Evolutionary conservation across 2,329 filamentous ascomycete genomes (phyloP), one percentile per base, ranked within the genome.

Genomic region (Diaporthe longicolla): DNA sequence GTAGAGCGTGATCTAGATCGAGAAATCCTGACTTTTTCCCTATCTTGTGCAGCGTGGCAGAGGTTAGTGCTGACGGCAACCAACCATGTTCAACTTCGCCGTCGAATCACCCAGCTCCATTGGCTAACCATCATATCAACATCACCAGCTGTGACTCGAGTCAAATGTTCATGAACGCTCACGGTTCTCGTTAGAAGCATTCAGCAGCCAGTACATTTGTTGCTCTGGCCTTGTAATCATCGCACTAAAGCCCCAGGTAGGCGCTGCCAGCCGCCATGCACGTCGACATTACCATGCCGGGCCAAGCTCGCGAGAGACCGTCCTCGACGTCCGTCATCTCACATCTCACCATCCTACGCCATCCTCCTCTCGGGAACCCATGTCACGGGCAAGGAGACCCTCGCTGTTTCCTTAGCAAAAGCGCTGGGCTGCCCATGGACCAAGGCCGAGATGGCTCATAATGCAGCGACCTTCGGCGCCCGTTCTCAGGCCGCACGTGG

Each of bases 351-450:
- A 17, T 24, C 50, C 26, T 73, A 71, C 40, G 73, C 61, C 55
- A 71, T 75, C 50, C 72, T 72, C 48, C 70, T 66, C 3, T 52
- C 43, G 48, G 58, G 71, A 26, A 73, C 66, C 10, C 66, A 58
- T 50, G 66, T 70, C 50, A 70, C 66, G 0, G 66, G 66, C 29
- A 70, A 70, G 54, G 66, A 70, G 32, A 58, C 66, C 5, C 50
- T 70, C 3, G 66, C 66, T 10, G 13, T 40, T n/a, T 58, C 50
- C 54, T 19, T 70, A 21, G 35, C 66, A 13, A 58, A 48, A 29
- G 35, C 26, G 6, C 54, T 70, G 4, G 21, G 10, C 24, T 58
- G 66, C 54, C 15, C 4, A 9, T 58, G 66, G 66, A 55, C 58
- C 50, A 70, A 70, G 40, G 50, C 32, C 13, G 66, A 70, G 3